Conservation (phyloP, 352 stramenopile species). For the Pythium aquatile region DNA sequence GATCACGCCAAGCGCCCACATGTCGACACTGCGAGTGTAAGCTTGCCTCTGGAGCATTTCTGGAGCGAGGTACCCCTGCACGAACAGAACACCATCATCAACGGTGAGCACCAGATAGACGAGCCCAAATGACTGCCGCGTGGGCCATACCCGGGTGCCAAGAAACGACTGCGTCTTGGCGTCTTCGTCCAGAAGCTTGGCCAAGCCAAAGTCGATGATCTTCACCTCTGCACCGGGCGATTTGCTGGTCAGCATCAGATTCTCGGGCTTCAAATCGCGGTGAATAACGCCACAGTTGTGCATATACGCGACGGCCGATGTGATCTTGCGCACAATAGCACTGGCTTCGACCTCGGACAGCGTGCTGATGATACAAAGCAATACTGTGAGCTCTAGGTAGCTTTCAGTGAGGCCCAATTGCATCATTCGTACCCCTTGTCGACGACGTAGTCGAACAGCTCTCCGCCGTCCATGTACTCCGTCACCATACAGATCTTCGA, state of each 20-base stretch:
- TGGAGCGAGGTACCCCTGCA: slow-evolving; percentile 94
- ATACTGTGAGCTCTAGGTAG: background rate
- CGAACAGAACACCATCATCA: background rate
- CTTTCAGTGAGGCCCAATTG: too few species aligned
- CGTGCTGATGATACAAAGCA: slow-evolving; percentile 42
- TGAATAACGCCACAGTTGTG: slow-evolving; percentile 87
- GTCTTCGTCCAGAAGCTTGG: slow-evolving; percentile 90
- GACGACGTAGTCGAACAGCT: slow-evolving; percentile 91
- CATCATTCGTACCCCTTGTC: slow-evolving; percentile 61
- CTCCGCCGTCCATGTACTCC: slow-evolving; percentile 84
- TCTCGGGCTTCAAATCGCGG: slow-evolving; percentile 90
- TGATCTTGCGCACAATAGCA: slow-evolving; percentile 87
- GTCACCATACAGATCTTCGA: slow-evolving; percentile 89
- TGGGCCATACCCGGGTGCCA: slow-evolving; percentile 50
- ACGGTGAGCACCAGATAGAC: background rate
- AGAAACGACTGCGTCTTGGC: slow-evolving; percentile 84
- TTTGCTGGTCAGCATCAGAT: slow-evolving; percentile 84
- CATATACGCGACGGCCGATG: slow-evolving; percentile 88
- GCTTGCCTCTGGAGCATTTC: slow-evolving; percentile 98
- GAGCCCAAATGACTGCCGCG: background rate
- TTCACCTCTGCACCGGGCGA: slow-evolving; percentile 90
- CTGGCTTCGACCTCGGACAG: slow-evolving; percentile 86
- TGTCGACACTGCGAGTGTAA: slow-evolving; percentile 97
- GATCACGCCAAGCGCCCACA: slow-evolving; percentile 98
- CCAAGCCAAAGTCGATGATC: slow-evolving; percentile 99